phyloP scores from a whole-genome alignment of 1,284 basidiomycete species.

The Malassezia furfur region DNA sequence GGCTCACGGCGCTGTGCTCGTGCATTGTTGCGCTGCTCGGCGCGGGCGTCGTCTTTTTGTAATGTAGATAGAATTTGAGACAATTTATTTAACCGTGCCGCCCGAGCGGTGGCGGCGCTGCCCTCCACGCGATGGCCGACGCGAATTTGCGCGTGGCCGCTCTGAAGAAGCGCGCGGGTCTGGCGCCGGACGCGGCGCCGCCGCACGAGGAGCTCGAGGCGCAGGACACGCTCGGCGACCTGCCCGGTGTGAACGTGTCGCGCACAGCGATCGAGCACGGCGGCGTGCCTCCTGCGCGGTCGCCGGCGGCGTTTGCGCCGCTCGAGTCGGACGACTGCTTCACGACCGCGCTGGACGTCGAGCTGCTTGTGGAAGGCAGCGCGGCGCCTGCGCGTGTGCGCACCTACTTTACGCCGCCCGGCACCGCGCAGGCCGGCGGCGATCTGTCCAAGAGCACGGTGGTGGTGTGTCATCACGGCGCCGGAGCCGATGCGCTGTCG shows the following conservation, averaged over 20 bases:
- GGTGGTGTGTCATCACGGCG: conserved; percentile 87
- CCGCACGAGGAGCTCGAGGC: background rate
- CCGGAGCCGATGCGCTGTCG: conserved; percentile 75
- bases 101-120: background rate
- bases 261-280: background rate
- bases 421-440: conserved; percentile 1
- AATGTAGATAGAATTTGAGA: background rate
- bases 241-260: background rate
- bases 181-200: background rate
- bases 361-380: conserved; percentile 19
- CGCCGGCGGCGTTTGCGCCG: conserved; percentile 19
- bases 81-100: background rate
- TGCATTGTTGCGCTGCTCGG: background rate
- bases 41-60: conserved; percentile 2
- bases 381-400: conserved; percentile 44
- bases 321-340: conserved; percentile 37
- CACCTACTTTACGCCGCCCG: conserved; percentile 46
- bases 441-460: conserved; percentile 53
- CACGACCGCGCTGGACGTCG: conserved; percentile 38
- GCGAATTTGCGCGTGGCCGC: conserved; percentile 2
- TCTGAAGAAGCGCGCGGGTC: background rate
- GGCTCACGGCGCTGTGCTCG: background rate
- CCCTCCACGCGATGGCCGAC: background rate
- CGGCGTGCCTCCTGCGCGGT: conserved; percentile 5
- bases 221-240: conserved; percentile 6